Percentiles rank a stretch among this genome's conserved stretches.
Evolutionary conservation across 2,329 filamentous ascomycete species (phyloP).

Genomic region (Pseudopyrenochaeta lycopersici): DNA sequence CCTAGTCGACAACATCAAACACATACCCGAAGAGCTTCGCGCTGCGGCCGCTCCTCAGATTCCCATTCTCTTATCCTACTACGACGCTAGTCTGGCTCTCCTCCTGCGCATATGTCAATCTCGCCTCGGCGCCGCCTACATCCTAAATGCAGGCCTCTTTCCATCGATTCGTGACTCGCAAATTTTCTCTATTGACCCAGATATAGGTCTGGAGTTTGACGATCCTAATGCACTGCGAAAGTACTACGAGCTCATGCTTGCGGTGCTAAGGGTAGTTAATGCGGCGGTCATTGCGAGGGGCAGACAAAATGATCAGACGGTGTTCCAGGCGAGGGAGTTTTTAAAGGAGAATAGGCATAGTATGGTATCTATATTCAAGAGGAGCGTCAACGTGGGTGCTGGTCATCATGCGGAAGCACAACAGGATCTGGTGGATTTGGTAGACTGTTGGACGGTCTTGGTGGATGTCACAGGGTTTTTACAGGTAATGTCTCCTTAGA

Average conservation of each 20-base stretch:
- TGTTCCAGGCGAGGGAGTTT: slow-evolving; percentile 81
- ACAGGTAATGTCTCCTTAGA: slow-evolving; percentile 66
- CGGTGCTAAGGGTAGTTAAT: slow-evolving; percentile 81
- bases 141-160: slow-evolving; percentile 91
- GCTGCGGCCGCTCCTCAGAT: slow-evolving; percentile 57
- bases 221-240: slow-evolving; percentile 76
- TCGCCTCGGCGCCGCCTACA: slow-evolving; percentile 80
- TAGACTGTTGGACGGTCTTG: slow-evolving; percentile 84
- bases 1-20: slow-evolving; percentile 85
- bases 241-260: slow-evolving; percentile 85
- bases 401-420: slow-evolving; percentile 64
- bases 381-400: slow-evolving; percentile 78
- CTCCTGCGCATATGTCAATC: slow-evolving; percentile 86
- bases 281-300: slow-evolving; percentile 84
- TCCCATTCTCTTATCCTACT: slow-evolving; percentile 65
- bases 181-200: slow-evolving; percentile 90
- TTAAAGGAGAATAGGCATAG: slow-evolving; percentile 82
- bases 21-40: slow-evolving; percentile 73
- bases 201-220: slow-evolving; percentile 81
- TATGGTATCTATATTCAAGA: slow-evolving; percentile 89
- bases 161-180: slow-evolving; percentile 79
- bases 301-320: slow-evolving; percentile 75
- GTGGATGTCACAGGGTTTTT: slow-evolving; percentile 85
- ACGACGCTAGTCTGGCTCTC: slow-evolving; percentile 80
- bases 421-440: slow-evolving; percentile 76